phyloP scores from a whole-genome alignment of 2,329 filamentous ascomycete species.

The Blumeria hordei region DNA sequence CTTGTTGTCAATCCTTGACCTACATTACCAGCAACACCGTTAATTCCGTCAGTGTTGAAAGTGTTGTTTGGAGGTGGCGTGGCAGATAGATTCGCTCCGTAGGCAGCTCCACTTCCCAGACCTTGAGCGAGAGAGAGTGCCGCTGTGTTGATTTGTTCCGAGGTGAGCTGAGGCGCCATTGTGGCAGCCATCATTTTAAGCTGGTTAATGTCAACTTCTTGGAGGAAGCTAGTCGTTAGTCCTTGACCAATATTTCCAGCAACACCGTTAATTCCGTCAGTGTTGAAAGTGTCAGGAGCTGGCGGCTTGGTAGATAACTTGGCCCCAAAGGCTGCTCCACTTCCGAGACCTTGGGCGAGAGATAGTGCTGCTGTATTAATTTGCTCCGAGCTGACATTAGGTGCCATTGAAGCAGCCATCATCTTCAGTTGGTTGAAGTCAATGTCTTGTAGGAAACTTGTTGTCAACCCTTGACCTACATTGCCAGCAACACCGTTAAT shows the following conservation, averaged over 20 bases:
- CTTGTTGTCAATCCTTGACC: conserved; percentile 3
- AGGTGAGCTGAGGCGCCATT: background rate
- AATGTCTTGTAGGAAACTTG: conserved; percentile 2
- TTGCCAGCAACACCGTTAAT: conserved; percentile 4
- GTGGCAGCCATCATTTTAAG: conserved; percentile 1
- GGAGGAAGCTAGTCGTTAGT: background rate
- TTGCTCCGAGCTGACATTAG: background rate
- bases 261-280: conserved; percentile 2
- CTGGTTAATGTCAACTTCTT: conserved; percentile 2
- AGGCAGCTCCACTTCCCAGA: conserved; percentile 4
- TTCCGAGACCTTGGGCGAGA: background rate
- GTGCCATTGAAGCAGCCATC: background rate
- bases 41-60: conserved; percentile 2
- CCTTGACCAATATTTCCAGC: conserved; percentile 4
- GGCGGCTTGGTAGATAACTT: background rate
- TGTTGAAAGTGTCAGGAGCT: no score
- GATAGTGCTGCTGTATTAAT: background rate
- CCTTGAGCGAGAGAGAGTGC: conserved; percentile 3
- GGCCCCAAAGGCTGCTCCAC: background rate
- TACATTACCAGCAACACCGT: conserved; percentile 4
- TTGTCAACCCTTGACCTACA: conserved; percentile 3
- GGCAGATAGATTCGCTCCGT: conserved; percentile 2
- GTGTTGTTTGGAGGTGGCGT: background rate
- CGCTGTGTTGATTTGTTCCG: no score
- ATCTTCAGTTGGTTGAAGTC: background rate